Evolutionary conservation across 2,329 filamentous ascomycete species (phyloP), one percentile per base, ranked within the genome.

Genomic region (Chaetomiaceae sp.): DNA sequence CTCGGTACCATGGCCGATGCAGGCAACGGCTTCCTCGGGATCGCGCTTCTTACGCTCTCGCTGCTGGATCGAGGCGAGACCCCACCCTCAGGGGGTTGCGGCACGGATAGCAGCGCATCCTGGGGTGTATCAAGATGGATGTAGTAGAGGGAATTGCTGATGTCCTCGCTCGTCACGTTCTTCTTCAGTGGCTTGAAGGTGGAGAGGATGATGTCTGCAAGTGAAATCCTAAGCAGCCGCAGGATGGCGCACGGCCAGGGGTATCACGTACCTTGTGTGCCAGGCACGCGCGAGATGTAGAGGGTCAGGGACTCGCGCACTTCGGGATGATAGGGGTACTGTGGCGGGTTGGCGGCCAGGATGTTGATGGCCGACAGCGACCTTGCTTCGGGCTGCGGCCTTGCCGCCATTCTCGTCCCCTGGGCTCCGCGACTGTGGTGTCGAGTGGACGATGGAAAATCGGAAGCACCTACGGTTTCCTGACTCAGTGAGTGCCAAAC

Each of bases 241-340:
- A 1, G 14, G 3, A n/a, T 11, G n/a, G 1, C 3, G 7, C 15
- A 4, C 33, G 17, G 1, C 11, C 11, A 11, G 31, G 11, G 22
- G 31, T 46, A 46, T 31, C 22, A 68, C 73, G 60, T 75, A 91
- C 90, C 89, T 84, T 85, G 83, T 59, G 88, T 95, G 20, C 92
- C 92, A 1, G 94, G 94, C 0, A 99, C 92, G 61, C 92, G 79
- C 33, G 92, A 90, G 61, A 99, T 95, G 71, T 99, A 99, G 37
- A 99, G 80, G 2, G 85, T 84, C 47, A 97, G 71, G 4, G 89
- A 84, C 46, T 89, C 83, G 58, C 85, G 81, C 58, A 76, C 81
- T 63, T 84, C 82, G 5, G 89, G 87, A 65, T 89, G 89, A 64
- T 87, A 81, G 46, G 90, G 89, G 68, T 95, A 94, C 63, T 85